Evolutionary conservation across 2,329 filamentous ascomycete species (phyloP), one percentile per base, ranked within the genome.

Genomic region (Nemania diffusa): DNA sequence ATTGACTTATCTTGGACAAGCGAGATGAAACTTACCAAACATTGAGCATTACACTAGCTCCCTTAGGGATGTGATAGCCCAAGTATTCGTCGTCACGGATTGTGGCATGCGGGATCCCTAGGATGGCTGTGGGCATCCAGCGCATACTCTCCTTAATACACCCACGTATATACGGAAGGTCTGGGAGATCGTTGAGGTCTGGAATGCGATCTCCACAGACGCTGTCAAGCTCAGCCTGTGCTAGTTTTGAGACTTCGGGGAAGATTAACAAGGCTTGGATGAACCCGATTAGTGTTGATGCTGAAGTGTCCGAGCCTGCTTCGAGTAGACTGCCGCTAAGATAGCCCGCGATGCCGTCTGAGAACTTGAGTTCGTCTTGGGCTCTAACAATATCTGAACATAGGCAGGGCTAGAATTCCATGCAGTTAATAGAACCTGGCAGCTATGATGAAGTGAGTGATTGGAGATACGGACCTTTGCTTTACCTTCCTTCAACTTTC

Each of bases 101-200:
- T 1, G 74, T 74, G 27, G 79, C 79, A 55, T 81, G 79, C 0
- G 82, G 81, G 0, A 80, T 72, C 5, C 78, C 74, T 3, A 81
- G 67, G 5, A 79, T 76, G 0, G 72, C 71, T 0, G 78, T 77
- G 0, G 83, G 81, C 72, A 82, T 80, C 82, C 83, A 85, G 2
- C 84, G 78, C 44, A 83, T 67, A 3, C 72, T 75, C 67, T 86
- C 84, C 53, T 85, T 84, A 56, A 84, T 76, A 17, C 80, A 76
- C 24, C 77, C 79, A 13, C 79, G 74, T 11, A 84, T 77, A 65
- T 86, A 87, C 0, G 82, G 84, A 5, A 87, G 74, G 2, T 78
- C 73, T 1, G 74, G 68, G 24, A 80, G 76, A 64, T 87, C 84
- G 0, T 78, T 70, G 62, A 82, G 78, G 1, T 71, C 75, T 0